These are phyloP conservation scores for Ophiostoma sp. DNA, from an alignment of 2,329 filamentous ascomycete species.

Conservation along the genomic window DNA sequence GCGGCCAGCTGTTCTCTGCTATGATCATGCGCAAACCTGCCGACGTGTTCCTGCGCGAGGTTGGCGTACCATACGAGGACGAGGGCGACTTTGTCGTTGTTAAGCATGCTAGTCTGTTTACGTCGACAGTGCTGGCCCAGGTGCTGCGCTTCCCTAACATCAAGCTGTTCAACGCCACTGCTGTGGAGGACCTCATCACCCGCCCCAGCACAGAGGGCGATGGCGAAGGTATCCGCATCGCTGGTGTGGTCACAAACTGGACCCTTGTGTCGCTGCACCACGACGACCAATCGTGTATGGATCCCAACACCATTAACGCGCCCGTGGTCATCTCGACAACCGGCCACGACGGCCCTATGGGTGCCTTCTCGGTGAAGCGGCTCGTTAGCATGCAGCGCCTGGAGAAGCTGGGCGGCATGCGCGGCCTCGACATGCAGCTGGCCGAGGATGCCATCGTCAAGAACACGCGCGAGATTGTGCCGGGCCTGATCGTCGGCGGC, in stretches of 20 bases:
- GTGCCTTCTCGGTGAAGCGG: conserved; percentile 85
- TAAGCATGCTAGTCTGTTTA: conserved; percentile 91
- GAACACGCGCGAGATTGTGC: conserved; percentile 79
- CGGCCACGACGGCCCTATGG: conserved; percentile 85
- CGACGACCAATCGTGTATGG: conserved; percentile 91
- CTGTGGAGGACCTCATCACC: conserved; percentile 89
- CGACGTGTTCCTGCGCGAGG: conserved; percentile 72
- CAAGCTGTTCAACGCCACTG: conserved; percentile 93
- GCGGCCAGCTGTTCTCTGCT: conserved; percentile 87
- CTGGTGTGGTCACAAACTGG: conserved; percentile 94
- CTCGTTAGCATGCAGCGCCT: conserved; percentile 83
- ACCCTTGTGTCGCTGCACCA: conserved; percentile 83
- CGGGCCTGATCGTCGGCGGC: conserved; percentile 84
- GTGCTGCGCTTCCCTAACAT: conserved; percentile 83
- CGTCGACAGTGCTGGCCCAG: conserved; percentile 75
- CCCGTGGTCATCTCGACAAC: conserved; percentile 84
- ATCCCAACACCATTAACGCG: conserved; percentile 94
- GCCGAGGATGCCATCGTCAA: conserved; percentile 94
- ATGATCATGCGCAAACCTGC: conserved; percentile 95
- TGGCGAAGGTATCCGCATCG: conserved; percentile 57
- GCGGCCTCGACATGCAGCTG: conserved; percentile 84
- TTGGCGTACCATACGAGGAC: conserved; percentile 81
- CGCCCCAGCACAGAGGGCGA: conserved; percentile 45
- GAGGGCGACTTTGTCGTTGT: conserved; percentile 86
- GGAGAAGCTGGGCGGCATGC: conserved; percentile 83